These are phyloP conservation scores for Eucalyptus decipiens DNA, from an alignment of 345 rosid species.

Conservation along the genomic window DNA sequence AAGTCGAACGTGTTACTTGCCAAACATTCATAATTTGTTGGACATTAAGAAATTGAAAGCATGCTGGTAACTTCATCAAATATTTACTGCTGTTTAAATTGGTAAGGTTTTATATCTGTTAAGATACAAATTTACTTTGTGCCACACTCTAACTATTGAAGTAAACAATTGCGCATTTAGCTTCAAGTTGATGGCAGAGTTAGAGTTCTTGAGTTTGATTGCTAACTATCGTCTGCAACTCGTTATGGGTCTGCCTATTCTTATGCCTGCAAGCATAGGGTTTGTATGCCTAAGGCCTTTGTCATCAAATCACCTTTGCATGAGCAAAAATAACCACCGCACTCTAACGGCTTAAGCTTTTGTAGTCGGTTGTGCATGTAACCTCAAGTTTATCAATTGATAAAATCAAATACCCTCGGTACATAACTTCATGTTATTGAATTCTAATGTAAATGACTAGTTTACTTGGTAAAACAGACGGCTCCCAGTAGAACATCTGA, in stretches of 20 bases:
- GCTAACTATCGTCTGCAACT: not conserved
- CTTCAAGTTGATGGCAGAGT: not conserved
- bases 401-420: not conserved
- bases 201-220: not conserved
- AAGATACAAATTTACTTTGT: not conserved
- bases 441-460: not conserved
- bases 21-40: not conserved
- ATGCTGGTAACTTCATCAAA: not conserved
- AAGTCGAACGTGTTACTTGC: not conserved
- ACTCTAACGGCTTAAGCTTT: not conserved
- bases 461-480: not conserved
- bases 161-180: not conserved
- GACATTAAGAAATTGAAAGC: not conserved
- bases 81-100: not conserved
- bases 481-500: not conserved
- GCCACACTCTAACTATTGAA: not conserved
- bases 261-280: not conserved
- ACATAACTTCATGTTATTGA: not conserved
- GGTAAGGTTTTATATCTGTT: not conserved
- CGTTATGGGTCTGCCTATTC: too few species aligned
- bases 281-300: not conserved
- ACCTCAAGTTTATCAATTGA: not conserved
- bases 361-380: not conserved
- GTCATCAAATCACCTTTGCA: not conserved
- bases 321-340: not conserved